Percentiles rank a stretch among this genome's conserved stretches.
phyloP scores from a whole-genome alignment of 179 eudicot species.

The Amaranthus tricolor region DNA sequence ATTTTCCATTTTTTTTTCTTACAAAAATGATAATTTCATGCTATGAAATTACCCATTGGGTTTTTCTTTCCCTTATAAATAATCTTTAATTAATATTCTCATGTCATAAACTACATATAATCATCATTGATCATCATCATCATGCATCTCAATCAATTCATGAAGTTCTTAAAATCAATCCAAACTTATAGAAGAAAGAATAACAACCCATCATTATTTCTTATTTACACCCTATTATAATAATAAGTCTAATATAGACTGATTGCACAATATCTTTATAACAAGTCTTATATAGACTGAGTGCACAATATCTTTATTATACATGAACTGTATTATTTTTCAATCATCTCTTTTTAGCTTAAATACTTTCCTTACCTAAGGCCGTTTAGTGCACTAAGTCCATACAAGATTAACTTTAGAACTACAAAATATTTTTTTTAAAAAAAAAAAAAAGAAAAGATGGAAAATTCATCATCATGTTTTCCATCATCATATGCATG shows the following conservation, averaged over 20 bases:
- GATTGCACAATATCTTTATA: too few relatives aligned
- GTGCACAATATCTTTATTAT: too few relatives aligned
- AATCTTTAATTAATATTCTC: not conserved
- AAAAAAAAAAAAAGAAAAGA: not conserved
- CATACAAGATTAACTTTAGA: too few relatives aligned
- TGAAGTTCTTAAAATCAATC: constrained; percentile 67
- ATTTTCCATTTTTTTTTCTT: not conserved
- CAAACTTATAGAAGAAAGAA: constrained; percentile 68
- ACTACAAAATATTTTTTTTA: too few relatives aligned
- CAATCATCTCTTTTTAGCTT: too few relatives aligned
- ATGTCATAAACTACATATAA: not conserved
- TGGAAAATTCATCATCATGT: constrained; percentile 35
- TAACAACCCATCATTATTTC: constrained; percentile 1
- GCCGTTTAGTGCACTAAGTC: too few relatives aligned
- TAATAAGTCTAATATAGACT: not conserved
- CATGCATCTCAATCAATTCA: constrained; percentile 78
- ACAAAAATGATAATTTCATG: constrained; percentile 12
- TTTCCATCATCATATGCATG: constrained; percentile 35
- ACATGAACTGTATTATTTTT: too few relatives aligned
- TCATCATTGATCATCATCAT: constrained; percentile 9
- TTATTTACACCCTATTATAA: not conserved
- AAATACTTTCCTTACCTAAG: too few relatives aligned
- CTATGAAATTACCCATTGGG: constrained; percentile 14
- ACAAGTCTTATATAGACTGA: not conserved
- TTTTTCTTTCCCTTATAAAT: constrained; percentile 11